Conservation (phyloP, 1,284 basidiomycete genomes). For the Ceratobasidium sp. region DNA sequence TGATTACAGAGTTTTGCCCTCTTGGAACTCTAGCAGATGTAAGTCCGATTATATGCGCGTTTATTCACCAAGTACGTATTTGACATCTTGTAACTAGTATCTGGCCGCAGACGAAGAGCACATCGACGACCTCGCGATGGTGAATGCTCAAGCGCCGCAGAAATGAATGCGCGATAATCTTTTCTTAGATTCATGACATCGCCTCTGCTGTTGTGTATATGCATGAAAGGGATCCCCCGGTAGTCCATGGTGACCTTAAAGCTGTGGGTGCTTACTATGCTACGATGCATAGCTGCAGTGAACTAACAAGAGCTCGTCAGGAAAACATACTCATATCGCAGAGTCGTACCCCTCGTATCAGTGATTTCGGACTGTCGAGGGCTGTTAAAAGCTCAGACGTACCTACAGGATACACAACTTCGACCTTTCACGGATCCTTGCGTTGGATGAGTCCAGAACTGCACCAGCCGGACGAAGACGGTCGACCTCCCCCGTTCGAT, state of each 20-base stretch:
- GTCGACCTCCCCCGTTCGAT: conserved; percentile 22
- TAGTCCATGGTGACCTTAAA: conserved; percentile 44
- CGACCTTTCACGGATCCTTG: conserved; percentile 29
- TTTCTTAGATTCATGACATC: conserved; percentile 32
- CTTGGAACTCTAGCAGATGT: conserved; percentile 34
- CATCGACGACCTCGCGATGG: conserved; percentile 32
- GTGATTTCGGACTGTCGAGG: conserved; percentile 42
- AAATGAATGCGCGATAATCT: conserved; percentile 12
- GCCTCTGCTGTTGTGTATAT: conserved; percentile 40
- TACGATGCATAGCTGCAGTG: too few species aligned
- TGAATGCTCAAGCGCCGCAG: conserved; percentile 3
- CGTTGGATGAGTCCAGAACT: conserved; percentile 38
- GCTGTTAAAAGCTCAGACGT: conserved; percentile 34
- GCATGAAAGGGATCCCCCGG: conserved; percentile 36
- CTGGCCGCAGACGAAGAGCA: neutral
- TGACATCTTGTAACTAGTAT: conserved; percentile 3
- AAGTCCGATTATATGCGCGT: neutral
- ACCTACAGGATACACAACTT: conserved; percentile 32
- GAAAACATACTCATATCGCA: conserved; percentile 39
- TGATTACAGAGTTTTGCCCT: conserved; percentile 36
- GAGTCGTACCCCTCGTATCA: conserved; percentile 35
- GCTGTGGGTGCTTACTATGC: conserved; percentile 3
- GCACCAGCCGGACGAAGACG: conserved; percentile 25
- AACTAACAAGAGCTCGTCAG: neutral
- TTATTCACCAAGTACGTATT: neutral